phyloP scores from a whole-genome alignment of 2,329 filamentous ascomycete genomes.

The Cladosporium phlei region DNA sequence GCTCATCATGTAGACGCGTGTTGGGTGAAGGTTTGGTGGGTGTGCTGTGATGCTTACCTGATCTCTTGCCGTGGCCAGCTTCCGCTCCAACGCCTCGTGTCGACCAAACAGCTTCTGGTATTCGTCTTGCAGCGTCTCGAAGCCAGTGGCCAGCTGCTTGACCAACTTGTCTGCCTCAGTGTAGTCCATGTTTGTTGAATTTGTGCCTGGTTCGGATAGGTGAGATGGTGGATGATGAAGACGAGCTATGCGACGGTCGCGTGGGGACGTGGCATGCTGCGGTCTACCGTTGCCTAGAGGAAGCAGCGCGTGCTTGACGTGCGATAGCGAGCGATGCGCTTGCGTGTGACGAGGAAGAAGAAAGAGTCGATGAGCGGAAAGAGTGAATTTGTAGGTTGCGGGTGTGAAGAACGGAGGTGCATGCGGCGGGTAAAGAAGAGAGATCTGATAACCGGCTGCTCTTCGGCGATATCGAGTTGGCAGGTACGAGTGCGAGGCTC shows the following conservation, averaged over 20 bases:
- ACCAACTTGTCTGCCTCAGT: constrained; percentile 24
- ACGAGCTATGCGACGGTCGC: constrained; percentile 4
- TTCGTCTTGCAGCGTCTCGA: constrained; percentile 43
- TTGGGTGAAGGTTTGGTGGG: background rate
- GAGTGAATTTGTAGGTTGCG: constrained; percentile 9
- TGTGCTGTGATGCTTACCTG: constrained; percentile 35
- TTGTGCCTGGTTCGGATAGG: background rate
- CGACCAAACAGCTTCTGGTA: constrained; percentile 43
- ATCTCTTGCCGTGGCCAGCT: constrained; percentile 44
- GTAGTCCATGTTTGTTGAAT: constrained; percentile 1
- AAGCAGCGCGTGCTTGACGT: background rate
- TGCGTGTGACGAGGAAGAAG: background rate
- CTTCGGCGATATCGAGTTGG: background rate
- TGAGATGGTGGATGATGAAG: constrained; percentile 1
- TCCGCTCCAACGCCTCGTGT: constrained; percentile 43
- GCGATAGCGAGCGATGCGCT: background rate
- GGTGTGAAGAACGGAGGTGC: constrained; percentile 10
- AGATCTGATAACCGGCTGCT: background rate
- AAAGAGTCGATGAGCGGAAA: background rate
- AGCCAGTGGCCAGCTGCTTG: constrained; percentile 41
- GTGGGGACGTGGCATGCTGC: constrained; percentile 9
- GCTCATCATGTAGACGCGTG: constrained; percentile 12
- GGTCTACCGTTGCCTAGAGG: constrained; percentile 5
- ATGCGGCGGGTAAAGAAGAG: background rate
- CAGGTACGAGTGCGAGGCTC: no score